Evolutionary conservation across 2,329 filamentous ascomycete species (phyloP), one percentile per base, ranked within the genome.

Genomic region (Didymella sp.): DNA sequence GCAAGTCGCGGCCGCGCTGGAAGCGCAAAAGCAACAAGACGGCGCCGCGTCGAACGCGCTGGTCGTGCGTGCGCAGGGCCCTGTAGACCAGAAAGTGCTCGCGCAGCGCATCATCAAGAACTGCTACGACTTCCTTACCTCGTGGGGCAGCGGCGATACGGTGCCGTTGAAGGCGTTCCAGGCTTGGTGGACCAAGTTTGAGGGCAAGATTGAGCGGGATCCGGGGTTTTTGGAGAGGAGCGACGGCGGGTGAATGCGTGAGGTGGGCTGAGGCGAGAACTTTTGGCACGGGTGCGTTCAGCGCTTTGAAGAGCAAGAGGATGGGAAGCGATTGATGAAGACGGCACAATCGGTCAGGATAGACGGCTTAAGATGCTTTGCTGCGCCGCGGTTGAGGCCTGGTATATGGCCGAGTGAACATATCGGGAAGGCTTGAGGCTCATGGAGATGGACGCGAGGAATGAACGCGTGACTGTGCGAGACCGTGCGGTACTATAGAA

Each of bases 111-210:
- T 99, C 67, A 98, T 99, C 69, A 89, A 91, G 68, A 96, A 97
- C 76, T 95, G 94, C 13, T 99, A 98, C 77, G 97, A 99, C 77
- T 98, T 96, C 75, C 81, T 99, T 55, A 87, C 94, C 3, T 90
- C 92, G 68, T 98, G 96, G 80, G 91, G 89, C 0, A 85, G 89
- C 42, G 73, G 73, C 11, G 94, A 98, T 74, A 89, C 96, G 12
- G 91, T 99, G 22, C 93, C 95, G n/a, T 78, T 99, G 62, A 95
- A 91, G 78, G 91, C 90, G 5, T 99, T 99, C 75, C 89, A 96
- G 78, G 92, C 96, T 56, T 99, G 96, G 95, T 99, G 96, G 95
- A 85, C 83, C 59, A 98, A 97, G 78, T 99, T 99, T 78, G 94
- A 99, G 80, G 85, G 86, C 59, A 89, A 88, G 72, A 85, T 99